Conservation (phyloP, 1,284 basidiomycete species). For the Phlebopus sp. region DNA sequence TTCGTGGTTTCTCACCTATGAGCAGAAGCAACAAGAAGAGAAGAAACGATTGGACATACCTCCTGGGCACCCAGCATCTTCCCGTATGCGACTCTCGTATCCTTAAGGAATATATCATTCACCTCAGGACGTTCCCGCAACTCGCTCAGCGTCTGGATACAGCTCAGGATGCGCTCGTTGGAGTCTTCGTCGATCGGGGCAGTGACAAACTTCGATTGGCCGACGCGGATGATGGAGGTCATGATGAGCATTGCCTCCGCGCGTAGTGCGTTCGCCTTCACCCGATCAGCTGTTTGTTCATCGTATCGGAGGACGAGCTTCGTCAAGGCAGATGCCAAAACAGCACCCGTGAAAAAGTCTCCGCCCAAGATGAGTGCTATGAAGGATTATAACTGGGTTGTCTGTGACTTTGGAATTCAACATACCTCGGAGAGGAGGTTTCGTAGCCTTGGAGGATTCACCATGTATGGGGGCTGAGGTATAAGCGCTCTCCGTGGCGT, state of each 20-base stretch:
- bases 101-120: conserved; percentile 87
- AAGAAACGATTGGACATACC: conserved; percentile 40
- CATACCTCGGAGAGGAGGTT: conserved; percentile 84
- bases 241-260: conserved; percentile 99
- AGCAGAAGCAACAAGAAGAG: background rate
- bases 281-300: conserved; percentile 56
- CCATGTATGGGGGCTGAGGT: conserved; percentile 65
- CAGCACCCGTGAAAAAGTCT: conserved; percentile 95
- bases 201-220: conserved; percentile 93
- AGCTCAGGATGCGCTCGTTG: conserved; percentile 94
- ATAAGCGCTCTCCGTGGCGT: conserved; percentile 95
- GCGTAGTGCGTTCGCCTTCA: conserved; percentile 69
- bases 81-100: conserved; percentile 91
- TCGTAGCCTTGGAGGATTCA: conserved; percentile 85
- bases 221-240: conserved; percentile 95
- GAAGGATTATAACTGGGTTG: background rate
- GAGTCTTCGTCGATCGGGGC: conserved; percentile 98
- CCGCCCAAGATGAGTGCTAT: conserved; percentile 87
- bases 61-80: conserved; percentile 94
- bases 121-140: conserved; percentile 61
- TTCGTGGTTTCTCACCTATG: conserved; percentile 16
- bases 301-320: conserved; percentile 89
- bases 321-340: conserved; percentile 85
- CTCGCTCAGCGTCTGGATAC: conserved; percentile 90
- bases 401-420: background rate